Base-by-base conservation (phyloP, 2,329 filamentous ascomycete species). In the Pseudofabraea citricarpa region DNA sequence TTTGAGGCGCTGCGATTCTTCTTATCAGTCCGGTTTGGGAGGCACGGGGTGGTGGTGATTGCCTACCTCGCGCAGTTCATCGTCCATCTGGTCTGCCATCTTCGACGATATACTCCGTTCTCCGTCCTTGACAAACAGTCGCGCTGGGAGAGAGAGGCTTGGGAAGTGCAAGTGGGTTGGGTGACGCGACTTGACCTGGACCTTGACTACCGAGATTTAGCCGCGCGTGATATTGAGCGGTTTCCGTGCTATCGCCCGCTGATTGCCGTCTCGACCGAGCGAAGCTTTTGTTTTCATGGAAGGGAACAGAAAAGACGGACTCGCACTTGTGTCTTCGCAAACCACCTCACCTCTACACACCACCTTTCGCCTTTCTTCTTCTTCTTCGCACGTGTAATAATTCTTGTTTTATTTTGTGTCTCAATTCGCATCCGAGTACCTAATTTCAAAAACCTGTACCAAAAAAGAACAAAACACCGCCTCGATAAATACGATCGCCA, bases 1-100 rank as follows among this genome's bases (percentile, higher is more conserved):
- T 71, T 94, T 94, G 56, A 93, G 77, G 50, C 84, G 82, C 84
- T 95, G 52, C 7, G 31, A 31, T 3, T 33, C 15, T 16, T 22
- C 20, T 8, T 2, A 22, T 24, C 4, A 12, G 15, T 16, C 20
- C 5, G 18, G 13, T 9, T 21, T 15, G 24, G 21, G 31, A 19
- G 7, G 4, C 7, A 26, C 12, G 21, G 21, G 27, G 15, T 22
- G 20, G 15, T 19, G 19, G 19, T 22, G 5, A 9, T n/a, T 7
- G 40, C 42, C 38, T 38, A 52, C 53, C 41, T 57, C 55, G 8
- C 45, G 49, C 6, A 52, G 32, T 29, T 47, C 53, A 36, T 48
- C 50, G 24, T 56, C 53, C 51, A 56, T 56, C 21, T 48, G 10
- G 6, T 47, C 46, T n/a, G 53, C 40, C 52, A 52, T 56, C 22